A percentile compares a stretch with the other conserved stretches of the same genome.
Conservation (phyloP, 306 rosid species). For the Trifolium repens region DNA sequence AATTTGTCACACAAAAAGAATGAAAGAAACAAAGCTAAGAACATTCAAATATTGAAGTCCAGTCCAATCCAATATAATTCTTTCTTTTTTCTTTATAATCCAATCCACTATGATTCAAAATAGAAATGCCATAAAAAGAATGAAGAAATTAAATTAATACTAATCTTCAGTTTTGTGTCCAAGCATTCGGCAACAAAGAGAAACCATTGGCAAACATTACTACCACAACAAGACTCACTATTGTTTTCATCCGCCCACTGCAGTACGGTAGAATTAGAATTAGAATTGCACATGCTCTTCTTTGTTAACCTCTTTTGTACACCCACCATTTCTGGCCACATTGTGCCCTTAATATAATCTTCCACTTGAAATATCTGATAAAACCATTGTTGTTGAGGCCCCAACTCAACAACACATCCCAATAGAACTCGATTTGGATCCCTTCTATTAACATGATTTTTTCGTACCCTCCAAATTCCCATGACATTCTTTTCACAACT, state of each 20-base stretch:
- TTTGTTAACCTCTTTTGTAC: background rate
- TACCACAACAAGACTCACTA: background rate
- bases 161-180: background rate
- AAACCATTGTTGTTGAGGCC: background rate
- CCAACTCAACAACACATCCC: conserved; percentile 1
- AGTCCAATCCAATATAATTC: no score
- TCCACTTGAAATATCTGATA: conserved; percentile 4
- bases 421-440: background rate
- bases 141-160: background rate
- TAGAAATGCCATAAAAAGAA: background rate
- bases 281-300: background rate
- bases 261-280: background rate
- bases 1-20: no score
- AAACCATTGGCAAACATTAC: background rate
- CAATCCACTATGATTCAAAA: no score
- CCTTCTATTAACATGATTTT: background rate
- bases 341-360: background rate
- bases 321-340: conserved; percentile 18
- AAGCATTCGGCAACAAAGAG: background rate
- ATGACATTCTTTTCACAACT: conserved; percentile 4
- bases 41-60: no score
- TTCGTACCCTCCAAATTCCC: conserved; percentile 4
- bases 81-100: no score
- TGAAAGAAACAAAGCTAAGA: no score
- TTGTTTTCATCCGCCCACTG: background rate